Percentiles rank a stretch among this genome's conserved stretches.
Evolutionary conservation across 179 eudicot species (phyloP).

Genomic region (Sideroxylon spinosum): DNA sequence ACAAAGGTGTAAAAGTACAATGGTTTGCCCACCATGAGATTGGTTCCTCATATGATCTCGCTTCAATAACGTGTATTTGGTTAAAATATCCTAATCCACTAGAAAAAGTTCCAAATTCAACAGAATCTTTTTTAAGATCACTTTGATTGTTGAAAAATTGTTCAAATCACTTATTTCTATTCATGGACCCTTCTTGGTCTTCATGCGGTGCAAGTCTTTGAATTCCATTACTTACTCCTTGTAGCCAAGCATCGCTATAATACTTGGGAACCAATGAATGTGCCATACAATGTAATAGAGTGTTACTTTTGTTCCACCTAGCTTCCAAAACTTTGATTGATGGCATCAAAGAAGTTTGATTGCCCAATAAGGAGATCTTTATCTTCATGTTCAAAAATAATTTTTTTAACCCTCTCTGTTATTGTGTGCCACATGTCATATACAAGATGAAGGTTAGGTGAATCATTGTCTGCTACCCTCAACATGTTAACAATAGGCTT

Average conservation of each 20-base stretch:
- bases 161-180: neutral
- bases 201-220: neutral
- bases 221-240: neutral
- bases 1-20: neutral
- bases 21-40: neutral
- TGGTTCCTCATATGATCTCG: neutral
- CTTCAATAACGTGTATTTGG: too few species aligned
- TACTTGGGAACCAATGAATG: slow-evolving; percentile 17
- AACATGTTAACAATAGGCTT: neutral
- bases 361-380: neutral
- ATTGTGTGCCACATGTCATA: slow-evolving; percentile 22
- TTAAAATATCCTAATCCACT: neutral
- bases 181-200: neutral
- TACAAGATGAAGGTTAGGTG: neutral
- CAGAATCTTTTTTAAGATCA: neutral
- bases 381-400: neutral
- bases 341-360: neutral
- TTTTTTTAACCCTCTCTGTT: slow-evolving; percentile 7
- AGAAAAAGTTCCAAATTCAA: neutral
- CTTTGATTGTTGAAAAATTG: neutral
- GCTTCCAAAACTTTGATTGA: neutral
- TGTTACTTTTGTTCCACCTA: neutral
- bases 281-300: neutral
- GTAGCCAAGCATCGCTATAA: too few species aligned
- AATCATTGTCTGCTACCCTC: neutral